Evolutionary conservation across 805 yeast species (phyloP).

Genomic region (Starmerella bombicola): DNA sequence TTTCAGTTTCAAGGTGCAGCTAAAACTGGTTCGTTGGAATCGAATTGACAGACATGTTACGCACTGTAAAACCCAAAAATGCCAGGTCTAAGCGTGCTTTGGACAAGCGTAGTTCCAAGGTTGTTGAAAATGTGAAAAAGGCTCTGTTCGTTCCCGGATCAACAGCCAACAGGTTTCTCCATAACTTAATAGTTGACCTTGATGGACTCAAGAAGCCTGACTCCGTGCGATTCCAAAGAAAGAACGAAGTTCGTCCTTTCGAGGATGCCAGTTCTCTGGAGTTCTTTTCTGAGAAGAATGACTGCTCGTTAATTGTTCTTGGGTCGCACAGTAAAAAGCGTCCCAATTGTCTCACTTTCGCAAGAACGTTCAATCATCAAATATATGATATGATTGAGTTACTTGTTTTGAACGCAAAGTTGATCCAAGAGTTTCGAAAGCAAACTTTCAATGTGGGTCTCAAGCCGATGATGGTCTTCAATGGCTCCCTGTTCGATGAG

Average conservation of each 20-base stretch:
- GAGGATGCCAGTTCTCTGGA: constrained; percentile 79
- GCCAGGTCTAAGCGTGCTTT: constrained; percentile 92
- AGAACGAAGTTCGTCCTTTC: constrained; percentile 83
- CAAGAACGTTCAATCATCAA: constrained; percentile 80
- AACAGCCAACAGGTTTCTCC: constrained; percentile 63
- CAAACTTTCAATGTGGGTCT: constrained; percentile 74
- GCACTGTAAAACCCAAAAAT: constrained; percentile 68
- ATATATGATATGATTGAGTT: constrained; percentile 91
- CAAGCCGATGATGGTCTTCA: constrained; percentile 88
- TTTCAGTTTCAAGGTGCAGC: too few species aligned
- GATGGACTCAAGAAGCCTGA: constrained; percentile 85
- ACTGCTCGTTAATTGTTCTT: constrained; percentile 69
- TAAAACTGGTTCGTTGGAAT: too few species aligned
- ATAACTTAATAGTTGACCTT: constrained; percentile 80
- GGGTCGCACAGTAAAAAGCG: constrained; percentile 78
- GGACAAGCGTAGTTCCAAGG: constrained; percentile 75
- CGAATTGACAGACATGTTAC: constrained; percentile 23
- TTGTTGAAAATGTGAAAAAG: constrained; percentile 77
- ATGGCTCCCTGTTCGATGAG: constrained; percentile 81
- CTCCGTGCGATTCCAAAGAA: constrained; percentile 72
- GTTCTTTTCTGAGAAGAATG: constrained; percentile 91
- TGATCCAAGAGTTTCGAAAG: constrained; percentile 68
- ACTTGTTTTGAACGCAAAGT: constrained; percentile 47
- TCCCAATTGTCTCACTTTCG: constrained; percentile 78
- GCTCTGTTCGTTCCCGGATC: constrained; percentile 89